A percentile compares a stretch with the other conserved stretches of the same genome.
phyloP scores from a whole-genome alignment of 2,329 filamentous ascomycete species.

The Trematosphaeria pertusa region DNA sequence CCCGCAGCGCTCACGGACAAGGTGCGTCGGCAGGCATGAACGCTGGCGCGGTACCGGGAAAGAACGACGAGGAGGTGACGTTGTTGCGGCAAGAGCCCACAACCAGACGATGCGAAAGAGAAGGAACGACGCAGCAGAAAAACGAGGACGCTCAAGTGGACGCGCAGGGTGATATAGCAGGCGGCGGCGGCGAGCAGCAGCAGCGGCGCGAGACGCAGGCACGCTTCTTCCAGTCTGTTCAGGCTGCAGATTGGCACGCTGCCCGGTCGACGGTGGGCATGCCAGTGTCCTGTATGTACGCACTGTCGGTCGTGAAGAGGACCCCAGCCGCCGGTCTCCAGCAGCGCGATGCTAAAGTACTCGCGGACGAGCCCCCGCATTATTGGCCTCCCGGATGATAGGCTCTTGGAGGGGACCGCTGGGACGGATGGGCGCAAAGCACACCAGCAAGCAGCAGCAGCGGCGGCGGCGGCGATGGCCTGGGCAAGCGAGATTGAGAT shows the following conservation, averaged over 20 bases:
- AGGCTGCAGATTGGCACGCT: conserved; percentile 25
- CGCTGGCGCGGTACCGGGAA: background rate
- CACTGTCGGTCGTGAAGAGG: background rate
- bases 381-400: conserved; percentile 34
- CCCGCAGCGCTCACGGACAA: conserved; percentile 4
- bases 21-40: conserved; percentile 19
- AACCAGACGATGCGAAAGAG: background rate
- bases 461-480: background rate
- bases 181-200: background rate
- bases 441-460: conserved; percentile 13
- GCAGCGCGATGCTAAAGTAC: conserved; percentile 28
- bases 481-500: conserved; percentile 22
- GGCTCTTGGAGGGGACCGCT: conserved; percentile 31
- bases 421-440: conserved; percentile 30
- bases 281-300: background rate
- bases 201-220: conserved; percentile 11
- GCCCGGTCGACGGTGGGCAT: conserved; percentile 16
- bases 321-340: conserved; percentile 7
- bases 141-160: background rate
- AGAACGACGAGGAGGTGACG: background rate
- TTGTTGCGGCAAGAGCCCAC: background rate
- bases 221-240: conserved; percentile 22
- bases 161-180: background rate
- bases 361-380: conserved; percentile 39
- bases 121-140: background rate